Evolutionary conservation across 805 yeast genomes (phyloP).

Genomic region (Candida verbasci): DNA sequence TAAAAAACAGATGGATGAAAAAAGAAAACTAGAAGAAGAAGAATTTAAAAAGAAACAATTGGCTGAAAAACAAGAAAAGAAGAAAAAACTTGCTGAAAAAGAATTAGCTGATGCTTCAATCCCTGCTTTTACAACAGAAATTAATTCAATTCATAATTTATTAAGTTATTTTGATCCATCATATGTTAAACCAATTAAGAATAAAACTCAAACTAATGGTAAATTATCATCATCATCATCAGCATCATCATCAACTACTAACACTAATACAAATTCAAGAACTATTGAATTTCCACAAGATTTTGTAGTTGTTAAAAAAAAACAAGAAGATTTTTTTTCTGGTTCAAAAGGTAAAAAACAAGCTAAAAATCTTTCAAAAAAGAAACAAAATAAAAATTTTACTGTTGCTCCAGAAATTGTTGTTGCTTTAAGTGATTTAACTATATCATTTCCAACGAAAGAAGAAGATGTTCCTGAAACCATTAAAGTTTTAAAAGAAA

Average conservation of each 20-base stretch:
- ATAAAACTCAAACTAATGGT: slow-evolving; percentile 19
- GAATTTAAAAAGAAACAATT: slow-evolving; percentile 56
- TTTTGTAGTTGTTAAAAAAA: slow-evolving; percentile 59
- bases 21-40: slow-evolving; percentile 61
- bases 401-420: slow-evolving; percentile 78
- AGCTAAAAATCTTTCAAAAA: slow-evolving; percentile 46
- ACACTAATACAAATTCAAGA: slow-evolving; percentile 34
- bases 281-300: slow-evolving; percentile 61
- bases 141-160: slow-evolving; percentile 68
- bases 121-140: slow-evolving; percentile 84
- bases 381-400: slow-evolving; percentile 52
- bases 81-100: slow-evolving; percentile 57
- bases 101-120: slow-evolving; percentile 67
- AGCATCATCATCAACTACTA: no score
- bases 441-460: slow-evolving; percentile 73
- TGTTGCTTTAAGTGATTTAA: slow-evolving; percentile 69
- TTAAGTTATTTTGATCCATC: slow-evolving; percentile 75
- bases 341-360: slow-evolving; percentile 34
- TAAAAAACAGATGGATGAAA: slow-evolving; percentile 63
- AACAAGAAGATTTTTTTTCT: slow-evolving; percentile 55
- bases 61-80: slow-evolving; percentile 48
- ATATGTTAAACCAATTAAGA: slow-evolving; percentile 47
- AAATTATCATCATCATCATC: slow-evolving; percentile 11
- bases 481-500: slow-evolving; percentile 63
- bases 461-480: slow-evolving; percentile 66